phyloP scores from a whole-genome alignment of 192 early-diverging fungal species.

The Umbelopsis sp. region DNA sequence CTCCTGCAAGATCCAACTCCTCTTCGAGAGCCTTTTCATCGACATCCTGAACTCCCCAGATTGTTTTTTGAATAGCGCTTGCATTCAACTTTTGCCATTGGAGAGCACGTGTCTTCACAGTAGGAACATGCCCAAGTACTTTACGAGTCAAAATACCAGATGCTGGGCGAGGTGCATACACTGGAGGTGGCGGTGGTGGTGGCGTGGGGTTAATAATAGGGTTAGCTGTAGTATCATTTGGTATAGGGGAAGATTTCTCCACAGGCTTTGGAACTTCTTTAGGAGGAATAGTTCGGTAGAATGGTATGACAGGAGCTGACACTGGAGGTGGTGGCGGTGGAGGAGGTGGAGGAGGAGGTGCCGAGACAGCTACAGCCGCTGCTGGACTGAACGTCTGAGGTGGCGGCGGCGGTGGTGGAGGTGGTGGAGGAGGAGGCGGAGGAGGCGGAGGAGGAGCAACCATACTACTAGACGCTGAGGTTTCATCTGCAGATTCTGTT shows the following conservation, averaged over 20 bases:
- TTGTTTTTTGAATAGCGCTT: slow-evolving; percentile 25
- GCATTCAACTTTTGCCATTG: slow-evolving; percentile 41
- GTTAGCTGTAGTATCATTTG: slow-evolving; percentile 16
- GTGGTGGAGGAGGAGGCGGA: slow-evolving; percentile 30
- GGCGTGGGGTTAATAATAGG: slow-evolving; percentile 1
- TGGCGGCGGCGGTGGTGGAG: slow-evolving; percentile 6
- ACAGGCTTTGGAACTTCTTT: not conserved
- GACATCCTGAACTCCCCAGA: slow-evolving; percentile 19
- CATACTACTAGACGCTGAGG: not conserved
- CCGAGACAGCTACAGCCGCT: not conserved
- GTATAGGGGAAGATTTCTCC: not conserved
- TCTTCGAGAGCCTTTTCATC: slow-evolving; percentile 19
- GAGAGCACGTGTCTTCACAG: slow-evolving; percentile 28
- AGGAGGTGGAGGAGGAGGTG: slow-evolving; percentile 18
- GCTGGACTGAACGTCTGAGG: slow-evolving; percentile 9
- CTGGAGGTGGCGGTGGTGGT: slow-evolving; percentile 35
- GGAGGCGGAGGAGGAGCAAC: slow-evolving; percentile 26
- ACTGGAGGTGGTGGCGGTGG: slow-evolving; percentile 29
- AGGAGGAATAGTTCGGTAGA: not conserved
- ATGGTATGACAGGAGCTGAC: slow-evolving; percentile 20
- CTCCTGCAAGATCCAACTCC: slow-evolving; percentile 27
- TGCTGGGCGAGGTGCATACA: slow-evolving; percentile 10
- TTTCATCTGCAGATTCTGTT: not conserved
- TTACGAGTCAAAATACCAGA: slow-evolving; percentile 17
- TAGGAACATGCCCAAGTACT: slow-evolving; percentile 25